Base-by-base conservation (phyloP, 257 asterid genomes). In the Mitragyna speciosa region DNA sequence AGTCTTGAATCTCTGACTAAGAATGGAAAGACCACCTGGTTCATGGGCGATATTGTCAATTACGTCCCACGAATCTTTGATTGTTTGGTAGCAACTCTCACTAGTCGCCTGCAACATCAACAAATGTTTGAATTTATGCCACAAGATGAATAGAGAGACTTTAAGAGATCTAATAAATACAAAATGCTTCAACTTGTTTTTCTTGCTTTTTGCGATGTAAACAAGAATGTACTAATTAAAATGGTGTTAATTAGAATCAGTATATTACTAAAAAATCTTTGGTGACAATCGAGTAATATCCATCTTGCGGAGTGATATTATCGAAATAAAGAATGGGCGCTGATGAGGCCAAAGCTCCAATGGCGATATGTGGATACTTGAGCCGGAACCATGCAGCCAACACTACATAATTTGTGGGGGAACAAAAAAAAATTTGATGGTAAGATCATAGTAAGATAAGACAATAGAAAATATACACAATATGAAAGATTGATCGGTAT, bases 21-120 rank as follows among this genome's bases (percentile, higher is more conserved):
- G 91, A 54, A 73, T 43, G 61, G 88, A 79, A 82, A 91, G 93
- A 66, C 98, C 96, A 31, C 75, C 74, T 0, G 80, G 81, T 20
- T 80, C 19, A 7, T 89, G 82, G 61, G 96, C 97, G 26, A 88
- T 76, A 65, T 67, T 72, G 81, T 92, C 93, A 43, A 91, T 92
- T 79, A 77, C 82, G 0, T 81, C 78, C 98, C 98, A 93, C 8
- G 97, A 92, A 16, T 88, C 76, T 75, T 71, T 66, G 47, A 92
- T 90, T 1, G 85, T 84, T 78, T 71, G 74, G 36, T 84, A 90
- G 20, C 97, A 93, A 2, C 45, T 87, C 39, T 72, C 63, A 81
- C 95, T 92, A 7, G 65, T 87, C 45, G 84, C 93, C 96, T 93
- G 88, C 79, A 73, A 41, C 6, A 8, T 69, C 24, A 68, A 17